Evolutionary conservation across 257 asterid species (phyloP).

Genomic region (Ocimum tenuiflorum): DNA sequence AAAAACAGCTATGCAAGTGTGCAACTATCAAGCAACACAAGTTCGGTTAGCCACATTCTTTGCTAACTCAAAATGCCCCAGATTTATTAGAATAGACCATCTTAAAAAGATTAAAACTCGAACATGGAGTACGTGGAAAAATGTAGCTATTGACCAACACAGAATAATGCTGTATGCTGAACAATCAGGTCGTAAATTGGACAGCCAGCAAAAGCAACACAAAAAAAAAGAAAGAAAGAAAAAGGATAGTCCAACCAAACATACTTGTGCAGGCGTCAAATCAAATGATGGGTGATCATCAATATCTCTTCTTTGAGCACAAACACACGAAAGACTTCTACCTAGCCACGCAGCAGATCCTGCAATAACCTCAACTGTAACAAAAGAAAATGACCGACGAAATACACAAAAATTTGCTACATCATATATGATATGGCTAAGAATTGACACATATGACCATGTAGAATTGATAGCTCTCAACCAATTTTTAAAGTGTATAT

Average conservation of each 20-base stretch:
- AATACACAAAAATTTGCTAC: constrained; percentile 9
- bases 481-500: neutral
- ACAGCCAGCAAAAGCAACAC: constrained; percentile 2
- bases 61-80: constrained; percentile 1
- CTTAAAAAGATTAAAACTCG: neutral
- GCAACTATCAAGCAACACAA: constrained; percentile 9
- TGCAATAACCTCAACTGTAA: constrained; percentile 73
- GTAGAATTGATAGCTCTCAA: constrained; percentile 5
- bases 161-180: neutral
- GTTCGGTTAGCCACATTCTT: constrained; percentile 13
- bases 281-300: constrained; percentile 92
- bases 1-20: constrained; percentile 10
- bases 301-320: constrained; percentile 89
- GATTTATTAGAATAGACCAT: neutral
- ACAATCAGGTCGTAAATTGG: constrained; percentile 2
- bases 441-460: neutral
- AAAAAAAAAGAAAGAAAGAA: neutral
- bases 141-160: neutral
- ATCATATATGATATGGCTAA: neutral
- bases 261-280: constrained; percentile 82
- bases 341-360: constrained; percentile 99
- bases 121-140: neutral
- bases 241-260: constrained; percentile 12
- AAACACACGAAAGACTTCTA: constrained; percentile 92
- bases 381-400: constrained; percentile 29